A percentile compares a stretch with the other conserved stretches of the same genome.
phyloP scores from a whole-genome alignment of 1,284 basidiomycete genomes.

The Austroboletus novae-zelandiae region DNA sequence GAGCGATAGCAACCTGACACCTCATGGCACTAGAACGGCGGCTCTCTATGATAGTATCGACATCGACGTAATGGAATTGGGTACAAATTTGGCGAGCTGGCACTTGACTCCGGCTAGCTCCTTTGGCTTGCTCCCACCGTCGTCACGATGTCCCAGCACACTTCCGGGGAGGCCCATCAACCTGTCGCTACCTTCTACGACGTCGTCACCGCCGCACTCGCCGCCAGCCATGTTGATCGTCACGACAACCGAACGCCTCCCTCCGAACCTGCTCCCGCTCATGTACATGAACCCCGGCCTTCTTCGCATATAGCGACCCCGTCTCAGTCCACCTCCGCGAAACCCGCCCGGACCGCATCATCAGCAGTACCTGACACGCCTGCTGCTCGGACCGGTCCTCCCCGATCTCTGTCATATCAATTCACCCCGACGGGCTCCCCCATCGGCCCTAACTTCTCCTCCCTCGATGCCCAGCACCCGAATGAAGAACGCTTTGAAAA shows the following conservation, averaged over 20 bases:
- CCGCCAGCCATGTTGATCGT: neutral
- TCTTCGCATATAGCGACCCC: conserved; percentile 10
- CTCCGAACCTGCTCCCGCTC: neutral
- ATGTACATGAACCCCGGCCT: conserved; percentile 6
- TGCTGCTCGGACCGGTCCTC: conserved; percentile 67
- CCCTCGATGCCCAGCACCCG: conserved; percentile 18
- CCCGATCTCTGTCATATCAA: conserved; percentile 66
- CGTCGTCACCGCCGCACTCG: conserved; percentile 5
- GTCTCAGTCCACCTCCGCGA: conserved; percentile 5
- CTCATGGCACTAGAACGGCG: conserved; percentile 25
- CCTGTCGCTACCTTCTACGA: conserved; percentile 6
- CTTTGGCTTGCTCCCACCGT: neutral
- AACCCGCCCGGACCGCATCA: conserved; percentile 4
- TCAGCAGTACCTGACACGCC: conserved; percentile 47
- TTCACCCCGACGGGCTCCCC: conserved; percentile 52
- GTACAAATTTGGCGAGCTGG: conserved; percentile 1
- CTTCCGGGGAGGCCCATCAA: neutral
- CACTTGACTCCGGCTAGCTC: neutral
- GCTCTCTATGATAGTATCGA: conserved; percentile 32
- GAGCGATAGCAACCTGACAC: no score
- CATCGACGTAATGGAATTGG: neutral
- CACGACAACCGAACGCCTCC: neutral
- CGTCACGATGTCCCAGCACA: conserved; percentile 1
- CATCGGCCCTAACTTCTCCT: conserved; percentile 26
- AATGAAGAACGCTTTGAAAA: conserved; percentile 29